phyloP scores from a whole-genome alignment of 495 filamentous ascomycete species.

The Niebla homalea region DNA sequence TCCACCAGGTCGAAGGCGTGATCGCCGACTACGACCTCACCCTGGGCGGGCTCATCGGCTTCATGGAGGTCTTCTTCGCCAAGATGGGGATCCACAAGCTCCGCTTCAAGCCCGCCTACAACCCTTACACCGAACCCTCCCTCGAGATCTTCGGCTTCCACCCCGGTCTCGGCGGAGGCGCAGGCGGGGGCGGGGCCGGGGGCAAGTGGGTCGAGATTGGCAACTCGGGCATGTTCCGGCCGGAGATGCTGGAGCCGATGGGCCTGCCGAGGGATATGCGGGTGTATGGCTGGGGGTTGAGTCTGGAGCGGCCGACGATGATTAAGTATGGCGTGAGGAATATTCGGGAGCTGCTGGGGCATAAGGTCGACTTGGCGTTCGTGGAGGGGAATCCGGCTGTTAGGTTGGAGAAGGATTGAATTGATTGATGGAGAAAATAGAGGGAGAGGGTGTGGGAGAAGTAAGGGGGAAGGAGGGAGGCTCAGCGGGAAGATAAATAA shows the following conservation, averaged over 20 bases:
- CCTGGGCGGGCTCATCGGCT: constrained; percentile 84
- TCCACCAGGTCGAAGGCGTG: constrained; percentile 97
- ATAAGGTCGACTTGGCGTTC: constrained; percentile 76
- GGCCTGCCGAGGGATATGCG: constrained; percentile 75
- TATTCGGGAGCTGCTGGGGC: constrained; percentile 73
- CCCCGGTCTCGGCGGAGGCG: constrained; percentile 65
- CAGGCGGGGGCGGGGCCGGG: too few relatives aligned
- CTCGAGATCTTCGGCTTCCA: constrained; percentile 97
- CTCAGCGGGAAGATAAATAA: too few relatives aligned
- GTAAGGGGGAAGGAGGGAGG: too few relatives aligned
- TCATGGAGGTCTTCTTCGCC: constrained; percentile 91
- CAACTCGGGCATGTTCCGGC: constrained; percentile 95
- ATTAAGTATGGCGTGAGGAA: constrained; percentile 71
- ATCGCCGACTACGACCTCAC: constrained; percentile 91
- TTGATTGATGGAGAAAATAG: too few relatives aligned
- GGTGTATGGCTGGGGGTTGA: constrained; percentile 85
- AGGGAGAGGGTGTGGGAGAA: too few relatives aligned
- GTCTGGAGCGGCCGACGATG: constrained; percentile 91
- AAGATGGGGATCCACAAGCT: constrained; percentile 88
- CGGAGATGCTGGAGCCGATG: constrained; percentile 89
- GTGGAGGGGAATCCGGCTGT: constrained; percentile 74
- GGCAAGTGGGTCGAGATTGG: constrained; percentile 88
- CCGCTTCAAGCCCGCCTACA: constrained; percentile 95
- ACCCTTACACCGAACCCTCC: constrained; percentile 93
- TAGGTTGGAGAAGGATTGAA: constrained; percentile 43